Percentiles rank a stretch among this genome's conserved stretches.
Conservation (phyloP, 2,329 filamentous ascomycete species). For the Neonectria sp. region DNA sequence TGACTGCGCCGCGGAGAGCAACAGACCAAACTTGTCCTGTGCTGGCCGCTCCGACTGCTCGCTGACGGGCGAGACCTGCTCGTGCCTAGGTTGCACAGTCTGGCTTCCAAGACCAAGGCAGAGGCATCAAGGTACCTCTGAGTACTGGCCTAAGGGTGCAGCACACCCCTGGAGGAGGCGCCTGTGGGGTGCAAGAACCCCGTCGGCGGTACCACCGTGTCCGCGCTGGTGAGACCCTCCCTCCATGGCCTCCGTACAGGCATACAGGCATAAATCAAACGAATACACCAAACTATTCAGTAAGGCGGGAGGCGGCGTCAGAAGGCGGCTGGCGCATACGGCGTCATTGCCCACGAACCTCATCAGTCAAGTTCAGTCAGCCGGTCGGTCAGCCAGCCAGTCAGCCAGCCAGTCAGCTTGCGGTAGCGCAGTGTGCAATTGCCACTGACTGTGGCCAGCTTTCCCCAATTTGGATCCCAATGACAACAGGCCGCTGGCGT, state of each 20-base stretch:
- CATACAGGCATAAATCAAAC: slow-evolving; percentile 11
- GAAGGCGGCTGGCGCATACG: slow-evolving; percentile 35
- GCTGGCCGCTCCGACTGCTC: background rate
- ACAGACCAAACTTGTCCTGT: background rate
- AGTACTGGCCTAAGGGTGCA: slow-evolving; percentile 13
- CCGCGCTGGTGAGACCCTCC: slow-evolving; percentile 29
- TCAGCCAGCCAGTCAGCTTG: slow-evolving; percentile 6
- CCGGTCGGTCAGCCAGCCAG: slow-evolving; percentile 2
- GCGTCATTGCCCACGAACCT: slow-evolving; percentile 26
- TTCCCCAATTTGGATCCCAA: slow-evolving; percentile 10
- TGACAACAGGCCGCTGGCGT: slow-evolving; percentile 22
- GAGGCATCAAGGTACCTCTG: slow-evolving; percentile 20
- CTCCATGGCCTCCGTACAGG: slow-evolving; percentile 12
- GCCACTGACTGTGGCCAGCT: slow-evolving; percentile 7
- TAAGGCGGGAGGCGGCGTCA: slow-evolving; percentile 38
- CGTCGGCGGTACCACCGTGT: slow-evolving; percentile 33
- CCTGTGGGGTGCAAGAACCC: slow-evolving; percentile 30
- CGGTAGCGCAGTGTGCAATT: background rate
- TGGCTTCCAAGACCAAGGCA: slow-evolving; percentile 2
- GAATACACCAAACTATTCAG: slow-evolving; percentile 19
- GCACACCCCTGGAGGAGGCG: slow-evolving; percentile 13
- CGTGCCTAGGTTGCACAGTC: slow-evolving; percentile 17
- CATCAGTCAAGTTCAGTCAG: background rate
- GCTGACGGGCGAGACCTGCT: background rate
- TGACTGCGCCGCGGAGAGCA: background rate